A percentile compares a stretch with the other conserved stretches of the same genome.
These are phyloP conservation scores for Plasmodium malariae DNA, from an alignment of 169 alveolate species.

Conservation along the genomic window DNA sequence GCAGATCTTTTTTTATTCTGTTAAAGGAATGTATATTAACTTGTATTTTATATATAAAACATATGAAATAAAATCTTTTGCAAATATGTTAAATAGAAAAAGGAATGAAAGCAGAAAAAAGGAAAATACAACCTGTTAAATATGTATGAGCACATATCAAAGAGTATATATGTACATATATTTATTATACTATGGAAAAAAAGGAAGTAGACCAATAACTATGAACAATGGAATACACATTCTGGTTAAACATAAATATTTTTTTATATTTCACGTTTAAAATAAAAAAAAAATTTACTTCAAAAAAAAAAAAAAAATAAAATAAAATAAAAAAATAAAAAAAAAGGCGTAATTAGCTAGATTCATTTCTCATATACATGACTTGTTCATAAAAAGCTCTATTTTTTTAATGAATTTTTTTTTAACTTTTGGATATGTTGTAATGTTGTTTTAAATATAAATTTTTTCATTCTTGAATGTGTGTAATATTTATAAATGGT, in stretches of 20 bases:
- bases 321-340: background rate
- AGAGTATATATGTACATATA: background rate
- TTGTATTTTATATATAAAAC: background rate
- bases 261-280: conserved; percentile 1
- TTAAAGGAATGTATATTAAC: background rate
- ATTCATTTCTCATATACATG: conserved; percentile 29
- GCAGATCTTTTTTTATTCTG: background rate
- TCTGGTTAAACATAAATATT: background rate
- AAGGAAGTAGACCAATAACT: background rate
- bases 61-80: background rate
- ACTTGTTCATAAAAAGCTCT: conserved; percentile 40
- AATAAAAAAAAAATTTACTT: conserved; percentile 2
- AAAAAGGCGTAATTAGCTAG: conserved; percentile 14
- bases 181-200: background rate
- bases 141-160: background rate
- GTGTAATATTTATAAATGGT: too few relatives aligned
- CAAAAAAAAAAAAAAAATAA: conserved; percentile 3
- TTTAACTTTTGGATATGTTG: background rate
- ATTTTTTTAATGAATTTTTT: conserved; percentile 13
- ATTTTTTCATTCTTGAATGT: background rate
- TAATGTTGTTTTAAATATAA: conserved; percentile 9
- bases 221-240: background rate
- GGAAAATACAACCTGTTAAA: background rate
- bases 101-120: background rate
- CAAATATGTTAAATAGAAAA: background rate